Base-by-base conservation (phyloP, 768 basidiomycete genomes). In the Tephrocybe rancida region DNA sequence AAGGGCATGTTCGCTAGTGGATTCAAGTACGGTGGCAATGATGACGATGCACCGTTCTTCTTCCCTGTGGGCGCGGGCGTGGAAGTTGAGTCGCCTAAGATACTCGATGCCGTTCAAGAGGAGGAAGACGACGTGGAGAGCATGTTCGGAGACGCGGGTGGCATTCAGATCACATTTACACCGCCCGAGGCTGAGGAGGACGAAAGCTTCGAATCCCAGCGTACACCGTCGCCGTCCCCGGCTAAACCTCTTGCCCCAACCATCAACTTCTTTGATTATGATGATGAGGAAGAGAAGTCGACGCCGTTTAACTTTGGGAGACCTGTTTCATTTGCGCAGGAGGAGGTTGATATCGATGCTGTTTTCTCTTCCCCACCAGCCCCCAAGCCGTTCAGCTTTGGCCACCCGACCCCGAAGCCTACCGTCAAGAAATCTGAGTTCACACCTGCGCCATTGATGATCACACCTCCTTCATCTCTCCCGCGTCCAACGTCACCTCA, bases 121-220 rank as follows among this genome's bases (percentile, higher is more conserved):
- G 76, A 75, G 14, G 82, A 82, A 71, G 73, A 77, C 13, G 73
- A 73, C 22, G 78, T 79, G 13, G 76, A 76, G 19, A 78, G 82
- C 38, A 78, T 84, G 59, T 75, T 83, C 50, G 85, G 84, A 26
- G 82, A 86, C 51, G 80, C 82, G 38, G 82, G 85, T 24, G 90
- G 89, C 5, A 88, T 92, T 64, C 83, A 79, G 56, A 90, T 91
- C 60, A 87, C 79, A 3, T 90, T 91, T 56, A 83, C 81, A 3
- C 81, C 85, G 18, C 85, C 89, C n/a, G 70, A 64, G 21, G 64
- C 72, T 10, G 75, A 74, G 22, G 74, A 73, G 34, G 66, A 67
- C 22, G 65, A 65, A 22, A 61, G 57, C 16, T 53, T 62, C 26
- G 64, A 70, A 11, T 61, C 62, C 29, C 71, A 70, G 48, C 64